Base-by-base conservation (phyloP, 352 stramenopile species). In the Pythium vanterpoolii region DNA sequence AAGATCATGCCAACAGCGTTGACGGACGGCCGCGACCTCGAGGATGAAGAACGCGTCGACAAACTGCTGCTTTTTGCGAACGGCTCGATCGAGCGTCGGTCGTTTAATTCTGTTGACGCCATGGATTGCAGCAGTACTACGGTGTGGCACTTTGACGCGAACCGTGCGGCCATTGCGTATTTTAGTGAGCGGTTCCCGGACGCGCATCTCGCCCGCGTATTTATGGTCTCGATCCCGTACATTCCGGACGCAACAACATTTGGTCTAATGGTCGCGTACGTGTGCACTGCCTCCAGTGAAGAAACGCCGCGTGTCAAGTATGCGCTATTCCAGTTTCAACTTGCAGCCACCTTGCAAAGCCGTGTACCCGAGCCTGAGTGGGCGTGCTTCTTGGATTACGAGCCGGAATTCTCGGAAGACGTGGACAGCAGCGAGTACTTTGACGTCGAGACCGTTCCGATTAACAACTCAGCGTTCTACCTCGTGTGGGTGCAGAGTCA, bases 61-160 rank as follows among this genome's bases (percentile, higher is more conserved):
- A 83, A 90, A 66, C 55, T 93, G 11, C 65, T 93, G 28, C 55
- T 93, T n/a, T 93, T 85, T 44, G 53, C 66, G 36, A 83, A 85
- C 31, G 80, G 83, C 11, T 68, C 83, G 34, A 31, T 93, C 18
- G 83, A 90, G 38, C 83, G 73, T 45, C 80, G 80, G 7, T 76
- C 78, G n/a, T 89, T 93, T 33, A 93, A 71, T 55, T 73, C 68
- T 18, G 71, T 62, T 31, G 77, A 93, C 45, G 75, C 77, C 16
- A 71, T 90, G 66, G 80, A 93, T 54, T 88, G 77, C 65, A 71
- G 66, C 38, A 84, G 63, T 45, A 60, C 69, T 43, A 87, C 80
- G 0, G 54, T 72, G 24, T 83, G 77, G 70, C 74, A 86, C 40
- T 86, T 89, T 30, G 72, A 89, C 58, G 74, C 76, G 5, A 78